phyloP scores from a whole-genome alignment of 768 basidiomycete genomes.

The Agrocybe chaxingu region DNA sequence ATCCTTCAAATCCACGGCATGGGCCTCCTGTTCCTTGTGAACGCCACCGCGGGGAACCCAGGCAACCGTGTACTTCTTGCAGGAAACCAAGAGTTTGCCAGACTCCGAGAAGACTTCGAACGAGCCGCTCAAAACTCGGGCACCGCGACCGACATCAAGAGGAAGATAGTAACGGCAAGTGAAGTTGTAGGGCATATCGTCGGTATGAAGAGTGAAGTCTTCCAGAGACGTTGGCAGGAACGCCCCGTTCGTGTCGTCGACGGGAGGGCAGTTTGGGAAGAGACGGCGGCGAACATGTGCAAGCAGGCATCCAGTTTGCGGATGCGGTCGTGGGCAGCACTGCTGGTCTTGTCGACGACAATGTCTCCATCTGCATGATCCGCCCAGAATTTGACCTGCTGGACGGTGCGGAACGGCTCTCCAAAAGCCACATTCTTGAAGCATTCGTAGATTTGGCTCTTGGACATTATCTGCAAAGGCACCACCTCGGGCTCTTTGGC shows the following conservation, averaged over 20 bases:
- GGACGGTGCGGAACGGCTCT: constrained; percentile 28
- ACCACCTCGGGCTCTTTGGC: constrained; percentile 17
- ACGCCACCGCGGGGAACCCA: constrained; percentile 30
- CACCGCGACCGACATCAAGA: constrained; percentile 22
- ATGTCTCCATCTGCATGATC: constrained; percentile 28
- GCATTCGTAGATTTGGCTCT: constrained; percentile 23
- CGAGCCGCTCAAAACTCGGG: constrained; percentile 21
- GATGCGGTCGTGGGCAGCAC: constrained; percentile 25
- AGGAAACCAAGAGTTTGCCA: constrained; percentile 27
- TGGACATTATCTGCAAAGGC: constrained; percentile 24
- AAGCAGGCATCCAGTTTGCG: constrained; percentile 32
- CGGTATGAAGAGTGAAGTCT: constrained; percentile 23
- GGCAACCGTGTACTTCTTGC: constrained; percentile 30
- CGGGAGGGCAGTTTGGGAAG: constrained; percentile 16
- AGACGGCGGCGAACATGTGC: constrained; percentile 30
- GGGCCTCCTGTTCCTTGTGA: constrained; percentile 17
- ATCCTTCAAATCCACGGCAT: background rate
- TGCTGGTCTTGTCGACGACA: constrained; percentile 16
- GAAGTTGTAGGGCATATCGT: constrained; percentile 27
- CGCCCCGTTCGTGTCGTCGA: constrained; percentile 23
- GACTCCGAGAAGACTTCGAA: constrained; percentile 28
- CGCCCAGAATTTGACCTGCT: constrained; percentile 25
- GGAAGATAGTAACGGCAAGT: constrained; percentile 32
- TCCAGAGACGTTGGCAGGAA: constrained; percentile 31
- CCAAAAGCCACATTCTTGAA: constrained; percentile 33